Evolutionary conservation across 805 yeast genomes (phyloP), one percentile per base, ranked within the genome.

Genomic region (Wickerhamiella azymoides): DNA sequence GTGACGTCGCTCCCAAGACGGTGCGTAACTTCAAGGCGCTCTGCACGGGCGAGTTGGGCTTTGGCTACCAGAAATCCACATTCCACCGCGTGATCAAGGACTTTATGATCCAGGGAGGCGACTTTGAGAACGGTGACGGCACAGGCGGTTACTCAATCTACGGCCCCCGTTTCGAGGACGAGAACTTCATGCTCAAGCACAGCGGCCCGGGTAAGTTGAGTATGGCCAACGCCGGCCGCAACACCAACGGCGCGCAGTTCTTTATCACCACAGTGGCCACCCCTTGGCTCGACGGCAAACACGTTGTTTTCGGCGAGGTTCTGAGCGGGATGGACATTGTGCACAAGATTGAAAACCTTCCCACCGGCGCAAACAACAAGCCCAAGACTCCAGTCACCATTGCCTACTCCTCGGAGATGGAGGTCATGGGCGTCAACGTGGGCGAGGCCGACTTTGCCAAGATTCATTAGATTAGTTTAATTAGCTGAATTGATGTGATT

Each of bases 271-370:
- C 89, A 47, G 83, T 79, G 43, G 70, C 79, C 51, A 71, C 80
- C 48, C 67, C 77, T 39, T 85, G 95, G 95, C 74, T 85, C 60
- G 81, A 85, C 59, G 84, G 84, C 49, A 76, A 68, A 53, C 95
- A 85, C 64, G 95, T 85, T 60, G 95, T 85, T 36, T 85, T 85
- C 57, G 95, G 95, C 52, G 79, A 81, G 64, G 93, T 85, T 47
- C 46, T 81, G 30, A 53, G 53, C 19, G 94, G 94, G 39, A 71
- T 74, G 65, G 89, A 84, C 50, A 74, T 82, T 39, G 80, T 84
- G 41, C 64, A 70, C 52, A 70, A 74, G 62, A 74, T 84, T 57
- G 89, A 82, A 63, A 63, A 63, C 28, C 75, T 76, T 48, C 72
- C 75, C 62, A 81, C 84, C 16, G 63, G 67, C 46, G 62, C 67